Percentiles rank a stretch among this genome's conserved stretches.
Evolutionary conservation across 805 yeast species (phyloP).

Genomic region (Blastobotrys terrestris): DNA sequence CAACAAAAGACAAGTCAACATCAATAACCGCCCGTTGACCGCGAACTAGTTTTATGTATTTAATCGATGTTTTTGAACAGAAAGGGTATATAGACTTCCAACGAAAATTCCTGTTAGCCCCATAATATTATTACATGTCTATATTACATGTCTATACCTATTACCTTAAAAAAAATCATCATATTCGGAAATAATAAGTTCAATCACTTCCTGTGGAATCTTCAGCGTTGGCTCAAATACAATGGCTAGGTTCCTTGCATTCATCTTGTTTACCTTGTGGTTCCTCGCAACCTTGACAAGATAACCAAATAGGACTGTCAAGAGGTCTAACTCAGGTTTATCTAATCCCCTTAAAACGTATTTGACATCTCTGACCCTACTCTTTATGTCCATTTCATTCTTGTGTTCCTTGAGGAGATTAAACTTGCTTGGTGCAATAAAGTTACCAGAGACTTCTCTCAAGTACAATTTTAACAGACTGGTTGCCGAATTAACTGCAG

Average conservation of each 20-base stretch:
- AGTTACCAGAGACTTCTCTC: conserved; percentile 64
- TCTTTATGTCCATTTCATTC: too few relatives aligned
- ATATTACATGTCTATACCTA: too few relatives aligned
- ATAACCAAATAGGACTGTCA: conserved; percentile 61
- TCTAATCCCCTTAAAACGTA: conserved; percentile 40
- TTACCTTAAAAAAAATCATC: conserved; percentile 47
- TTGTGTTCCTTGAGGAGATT: conserved; percentile 36
- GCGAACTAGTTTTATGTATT: not conserved
- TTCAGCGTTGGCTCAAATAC: conserved; percentile 79
- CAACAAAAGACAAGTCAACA: conserved; percentile 48
- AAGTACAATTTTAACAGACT: conserved; percentile 79
- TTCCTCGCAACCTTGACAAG: conserved; percentile 58
- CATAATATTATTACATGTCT: too few relatives aligned
- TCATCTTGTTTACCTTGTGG: conserved; percentile 72
- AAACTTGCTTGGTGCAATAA: conserved; percentile 52
- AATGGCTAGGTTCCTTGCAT: conserved; percentile 66
- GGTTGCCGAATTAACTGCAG: conserved; percentile 79
- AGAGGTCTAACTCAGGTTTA: conserved; percentile 48
- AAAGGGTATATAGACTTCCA: too few relatives aligned
- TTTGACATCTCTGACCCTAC: too few relatives aligned
- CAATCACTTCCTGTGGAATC: conserved; percentile 54
- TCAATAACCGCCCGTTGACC: not conserved
- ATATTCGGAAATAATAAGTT: conserved; percentile 56
- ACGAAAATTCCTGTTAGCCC: too few relatives aligned
- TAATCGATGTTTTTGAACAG: not conserved